A percentile compares a stretch with the other conserved stretches of the same genome.
These are phyloP conservation scores for Candida parachauliodes DNA, from an alignment of 805 yeast species.

Conservation along the genomic window DNA sequence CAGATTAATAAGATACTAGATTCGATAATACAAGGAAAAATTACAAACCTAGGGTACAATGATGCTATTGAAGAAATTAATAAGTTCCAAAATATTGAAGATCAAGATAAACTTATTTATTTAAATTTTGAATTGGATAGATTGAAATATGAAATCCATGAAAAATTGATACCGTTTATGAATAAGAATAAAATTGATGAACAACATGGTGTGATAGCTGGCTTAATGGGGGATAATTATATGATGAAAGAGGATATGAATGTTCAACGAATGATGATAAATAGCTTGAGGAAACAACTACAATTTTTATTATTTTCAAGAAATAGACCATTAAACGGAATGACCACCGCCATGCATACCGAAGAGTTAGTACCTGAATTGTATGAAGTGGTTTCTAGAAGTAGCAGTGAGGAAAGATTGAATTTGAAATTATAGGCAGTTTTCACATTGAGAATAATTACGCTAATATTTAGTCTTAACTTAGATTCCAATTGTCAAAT, in stretches of 20 bases:
- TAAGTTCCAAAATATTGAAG: slow-evolving; percentile 17
- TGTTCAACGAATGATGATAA: slow-evolving; percentile 41
- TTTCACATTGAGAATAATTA: no score
- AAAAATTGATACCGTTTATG: slow-evolving; percentile 33
- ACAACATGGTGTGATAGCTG: slow-evolving; percentile 27
- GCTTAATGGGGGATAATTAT: slow-evolving; percentile 33
- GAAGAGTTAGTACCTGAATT: slow-evolving; percentile 14
- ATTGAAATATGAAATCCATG: slow-evolving; percentile 40
- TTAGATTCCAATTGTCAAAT: no score
- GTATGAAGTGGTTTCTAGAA: slow-evolving; percentile 24
- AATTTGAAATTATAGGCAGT: slow-evolving; percentile 31
- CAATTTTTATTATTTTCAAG: slow-evolving; percentile 46
- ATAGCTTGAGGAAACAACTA: slow-evolving; percentile 47
- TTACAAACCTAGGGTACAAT: slow-evolving; percentile 48
- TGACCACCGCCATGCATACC: background rate
- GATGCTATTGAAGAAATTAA: slow-evolving; percentile 46
- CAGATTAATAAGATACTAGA: slow-evolving; percentile 46
- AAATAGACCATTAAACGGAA: slow-evolving; percentile 19
- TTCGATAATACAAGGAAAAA: slow-evolving; percentile 46
- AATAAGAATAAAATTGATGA: slow-evolving; percentile 22
- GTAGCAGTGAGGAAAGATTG: slow-evolving; percentile 32
- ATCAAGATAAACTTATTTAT: slow-evolving; percentile 27
- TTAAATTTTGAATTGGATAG: slow-evolving; percentile 43
- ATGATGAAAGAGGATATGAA: slow-evolving; percentile 46
- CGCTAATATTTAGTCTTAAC: no score